Conservation (phyloP, 2,329 filamentous ascomycete species). For the Clonostachys chloroleuca region DNA sequence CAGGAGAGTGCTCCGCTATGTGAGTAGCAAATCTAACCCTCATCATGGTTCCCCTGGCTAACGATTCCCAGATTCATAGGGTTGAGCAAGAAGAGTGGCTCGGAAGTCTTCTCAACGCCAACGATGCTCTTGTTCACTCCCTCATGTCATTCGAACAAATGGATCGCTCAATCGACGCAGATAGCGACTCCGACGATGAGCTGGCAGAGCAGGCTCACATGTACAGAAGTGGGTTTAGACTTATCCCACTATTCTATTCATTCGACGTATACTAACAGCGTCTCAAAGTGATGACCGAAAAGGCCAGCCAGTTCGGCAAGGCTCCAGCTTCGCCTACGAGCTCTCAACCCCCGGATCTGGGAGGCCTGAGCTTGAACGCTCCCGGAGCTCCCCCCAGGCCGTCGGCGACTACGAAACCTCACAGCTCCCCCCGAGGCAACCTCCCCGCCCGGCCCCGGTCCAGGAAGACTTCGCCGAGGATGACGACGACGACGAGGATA, state of each 20-base stretch:
- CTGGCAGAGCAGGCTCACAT: constrained; percentile 62
- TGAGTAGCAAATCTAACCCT: constrained; percentile 23
- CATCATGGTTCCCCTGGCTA: neutral
- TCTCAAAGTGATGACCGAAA: constrained; percentile 44
- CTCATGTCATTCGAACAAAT: constrained; percentile 94
- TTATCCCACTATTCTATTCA: no score
- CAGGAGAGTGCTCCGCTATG: constrained; percentile 80
- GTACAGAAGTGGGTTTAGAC: constrained; percentile 47
- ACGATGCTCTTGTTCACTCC: constrained; percentile 91
- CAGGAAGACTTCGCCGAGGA: constrained; percentile 41
- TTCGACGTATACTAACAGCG: neutral
- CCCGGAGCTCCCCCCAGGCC: constrained; percentile 42
- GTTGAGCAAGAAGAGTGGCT: constrained; percentile 91
- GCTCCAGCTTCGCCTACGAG: constrained; percentile 33
- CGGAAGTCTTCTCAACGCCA: constrained; percentile 84
- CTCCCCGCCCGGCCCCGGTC: constrained; percentile 28
- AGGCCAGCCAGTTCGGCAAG: constrained; percentile 40
- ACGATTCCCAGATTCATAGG: constrained; percentile 64
- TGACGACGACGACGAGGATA: constrained; percentile 72
- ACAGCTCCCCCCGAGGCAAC: constrained; percentile 38
- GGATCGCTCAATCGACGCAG: constrained; percentile 76
- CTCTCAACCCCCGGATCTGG: constrained; percentile 35
- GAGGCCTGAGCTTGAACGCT: constrained; percentile 36
- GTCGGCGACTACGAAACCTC: constrained; percentile 41
- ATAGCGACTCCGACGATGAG: constrained; percentile 67